These are phyloP conservation scores for Guyanaporus albipodus DNA, from an alignment of 768 basidiomycete species.

Conservation along the genomic window DNA sequence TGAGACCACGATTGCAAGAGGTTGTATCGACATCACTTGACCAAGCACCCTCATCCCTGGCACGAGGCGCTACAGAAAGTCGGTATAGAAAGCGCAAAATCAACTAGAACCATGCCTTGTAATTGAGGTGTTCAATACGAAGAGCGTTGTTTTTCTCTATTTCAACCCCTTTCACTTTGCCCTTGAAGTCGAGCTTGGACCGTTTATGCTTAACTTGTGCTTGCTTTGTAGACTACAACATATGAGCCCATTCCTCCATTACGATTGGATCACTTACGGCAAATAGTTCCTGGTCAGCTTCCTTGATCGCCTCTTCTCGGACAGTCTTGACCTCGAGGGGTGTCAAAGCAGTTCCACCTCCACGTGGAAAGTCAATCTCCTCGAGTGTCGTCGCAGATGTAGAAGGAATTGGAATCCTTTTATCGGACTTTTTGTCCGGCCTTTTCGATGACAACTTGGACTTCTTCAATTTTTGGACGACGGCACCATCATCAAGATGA, in stretches of 20 bases:
- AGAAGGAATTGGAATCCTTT: slow-evolving; percentile 29
- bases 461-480: slow-evolving; percentile 56
- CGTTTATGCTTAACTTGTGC: slow-evolving; percentile 41
- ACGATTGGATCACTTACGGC: slow-evolving; percentile 39
- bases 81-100: not conserved
- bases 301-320: slow-evolving; percentile 77
- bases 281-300: slow-evolving; percentile 80
- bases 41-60: slow-evolving; percentile 85
- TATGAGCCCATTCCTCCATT: slow-evolving; percentile 1
- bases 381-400: slow-evolving; percentile 46
- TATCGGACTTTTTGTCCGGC: slow-evolving; percentile 20
- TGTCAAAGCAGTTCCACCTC: slow-evolving; percentile 86
- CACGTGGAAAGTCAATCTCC: slow-evolving; percentile 92
- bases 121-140: slow-evolving; percentile 89
- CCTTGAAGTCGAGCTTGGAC: slow-evolving; percentile 43
- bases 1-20: slow-evolving; percentile 86
- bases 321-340: slow-evolving; percentile 85
- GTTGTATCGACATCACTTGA: slow-evolving; percentile 82
- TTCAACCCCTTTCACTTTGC: slow-evolving; percentile 26
- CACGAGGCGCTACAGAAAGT: slow-evolving; percentile 55
- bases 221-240: slow-evolving; percentile 40
- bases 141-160: slow-evolving; percentile 43
- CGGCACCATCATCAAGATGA: slow-evolving; percentile 49
- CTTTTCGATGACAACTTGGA: slow-evolving; percentile 40
- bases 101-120: slow-evolving; percentile 57